These are phyloP conservation scores for Macrolepiota dolichaula DNA, from an alignment of 768 basidiomycete species.

Conservation along the genomic window DNA sequence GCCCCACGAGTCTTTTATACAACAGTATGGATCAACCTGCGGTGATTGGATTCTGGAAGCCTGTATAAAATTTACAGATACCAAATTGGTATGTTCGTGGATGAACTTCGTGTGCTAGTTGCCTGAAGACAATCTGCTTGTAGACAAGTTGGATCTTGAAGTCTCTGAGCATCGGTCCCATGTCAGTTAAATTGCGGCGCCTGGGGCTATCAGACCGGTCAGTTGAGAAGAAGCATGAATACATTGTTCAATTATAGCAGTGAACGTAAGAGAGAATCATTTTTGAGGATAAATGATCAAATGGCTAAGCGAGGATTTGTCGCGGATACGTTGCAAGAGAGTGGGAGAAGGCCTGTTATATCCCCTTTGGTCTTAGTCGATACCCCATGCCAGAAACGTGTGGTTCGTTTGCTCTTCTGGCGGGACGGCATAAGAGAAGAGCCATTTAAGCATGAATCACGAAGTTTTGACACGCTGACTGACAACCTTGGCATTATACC, in stretches of 20 bases:
- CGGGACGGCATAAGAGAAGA: neutral
- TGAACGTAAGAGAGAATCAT: neutral
- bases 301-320: neutral
- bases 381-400: neutral
- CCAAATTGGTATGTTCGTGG: neutral
- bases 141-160: neutral
- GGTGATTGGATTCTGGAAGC: neutral
- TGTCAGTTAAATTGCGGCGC: neutral
- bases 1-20: neutral
- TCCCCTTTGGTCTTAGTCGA: neutral
- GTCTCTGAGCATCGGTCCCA: neutral
- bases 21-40: neutral
- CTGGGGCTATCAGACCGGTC: neutral
- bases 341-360: neutral
- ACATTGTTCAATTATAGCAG: slow-evolving; percentile 3
- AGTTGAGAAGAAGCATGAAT: neutral
- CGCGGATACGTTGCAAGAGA: neutral
- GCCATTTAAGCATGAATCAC: neutral
- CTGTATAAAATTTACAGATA: neutral
- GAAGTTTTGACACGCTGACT: neutral
- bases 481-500: neutral
- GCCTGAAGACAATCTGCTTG: neutral
- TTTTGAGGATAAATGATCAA: neutral
- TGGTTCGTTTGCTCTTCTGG: neutral
- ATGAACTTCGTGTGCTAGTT: neutral